Percentiles rank a stretch among this genome's conserved stretches.
Conservation (phyloP, 805 yeast species). For the Metschnikowia picachoensis region DNA sequence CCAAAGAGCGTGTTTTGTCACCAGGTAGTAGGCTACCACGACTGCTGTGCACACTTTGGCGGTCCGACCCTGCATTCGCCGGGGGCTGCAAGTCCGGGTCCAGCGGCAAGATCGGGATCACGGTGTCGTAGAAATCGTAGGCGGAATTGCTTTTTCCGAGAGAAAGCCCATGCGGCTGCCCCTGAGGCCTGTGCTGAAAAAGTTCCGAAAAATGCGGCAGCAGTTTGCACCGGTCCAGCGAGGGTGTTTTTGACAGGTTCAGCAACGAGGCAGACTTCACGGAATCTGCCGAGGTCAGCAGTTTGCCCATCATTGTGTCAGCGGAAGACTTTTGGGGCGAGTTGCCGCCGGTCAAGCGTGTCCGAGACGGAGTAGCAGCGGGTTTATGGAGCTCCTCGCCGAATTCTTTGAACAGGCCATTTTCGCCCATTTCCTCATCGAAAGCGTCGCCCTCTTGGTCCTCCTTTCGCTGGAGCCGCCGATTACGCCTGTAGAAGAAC, state of each 20-base stretch:
- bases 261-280: neutral
- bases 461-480: constrained; percentile 29
- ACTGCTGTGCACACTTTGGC: constrained; percentile 13
- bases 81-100: constrained; percentile 11
- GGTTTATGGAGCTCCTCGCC: constrained; percentile 35
- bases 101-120: constrained; percentile 37
- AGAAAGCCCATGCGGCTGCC: neutral
- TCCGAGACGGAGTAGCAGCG: constrained; percentile 2
- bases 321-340: constrained; percentile 1
- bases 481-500: constrained; percentile 29
- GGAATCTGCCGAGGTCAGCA: neutral
- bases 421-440: constrained; percentile 36
- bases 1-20: constrained; percentile 22
- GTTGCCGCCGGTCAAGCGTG: neutral
- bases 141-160: constrained; percentile 23
- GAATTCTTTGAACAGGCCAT: constrained; percentile 33
- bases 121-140: constrained; percentile 41
- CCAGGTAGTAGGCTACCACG: constrained; percentile 6
- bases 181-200: neutral
- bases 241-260: neutral
- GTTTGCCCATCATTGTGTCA: constrained; percentile 4
- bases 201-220: neutral
- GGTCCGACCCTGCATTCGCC: neutral
- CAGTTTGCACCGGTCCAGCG: constrained; percentile 3
- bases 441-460: constrained; percentile 26